Conservation (phyloP, 1,284 basidiomycete genomes). For the Trametes polyzona region DNA sequence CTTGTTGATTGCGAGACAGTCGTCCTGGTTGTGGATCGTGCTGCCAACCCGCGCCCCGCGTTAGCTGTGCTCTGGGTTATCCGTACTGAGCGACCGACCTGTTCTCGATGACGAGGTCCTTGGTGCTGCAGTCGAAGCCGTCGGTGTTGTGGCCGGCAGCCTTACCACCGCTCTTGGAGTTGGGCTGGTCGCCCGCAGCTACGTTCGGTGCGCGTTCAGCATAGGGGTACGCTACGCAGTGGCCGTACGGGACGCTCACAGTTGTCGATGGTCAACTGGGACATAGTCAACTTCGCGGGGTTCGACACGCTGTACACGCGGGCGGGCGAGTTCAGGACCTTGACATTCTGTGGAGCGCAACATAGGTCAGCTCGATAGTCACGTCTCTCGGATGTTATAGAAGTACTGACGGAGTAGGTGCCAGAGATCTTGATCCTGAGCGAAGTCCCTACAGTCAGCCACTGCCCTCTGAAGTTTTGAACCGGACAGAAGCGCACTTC, state of each 20-base stretch:
- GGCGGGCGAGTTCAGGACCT: slow-evolving; percentile 43
- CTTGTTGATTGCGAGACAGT: slow-evolving; percentile 63
- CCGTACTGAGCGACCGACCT: slow-evolving; percentile 17
- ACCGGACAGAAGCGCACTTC: slow-evolving; percentile 30
- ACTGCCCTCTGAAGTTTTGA: background rate
- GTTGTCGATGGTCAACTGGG: slow-evolving; percentile 41
- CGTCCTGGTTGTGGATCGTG: slow-evolving; percentile 49
- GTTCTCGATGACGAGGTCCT: slow-evolving; percentile 48
- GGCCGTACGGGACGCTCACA: slow-evolving; percentile 29
- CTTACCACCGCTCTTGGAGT: slow-evolving; percentile 46
- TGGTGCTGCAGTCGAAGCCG: slow-evolving; percentile 53
- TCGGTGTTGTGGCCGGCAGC: slow-evolving; percentile 50
- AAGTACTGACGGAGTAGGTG: slow-evolving; percentile 42
- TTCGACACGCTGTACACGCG: slow-evolving; percentile 41
- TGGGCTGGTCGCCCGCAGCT: slow-evolving; percentile 45
- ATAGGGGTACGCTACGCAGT: background rate
- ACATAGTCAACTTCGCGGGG: slow-evolving; percentile 36
- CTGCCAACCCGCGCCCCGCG: background rate
- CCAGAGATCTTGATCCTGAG: slow-evolving; percentile 57
- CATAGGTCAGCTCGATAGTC: background rate
- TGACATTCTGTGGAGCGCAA: slow-evolving; percentile 33
- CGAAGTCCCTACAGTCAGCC: background rate
- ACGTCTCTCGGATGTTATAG: background rate
- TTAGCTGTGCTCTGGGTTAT: background rate
- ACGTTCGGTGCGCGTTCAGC: too few relatives aligned